These are phyloP conservation scores for Aspergillus sp. DNA, from an alignment of 2,329 filamentous ascomycete species.

Conservation along the genomic window DNA sequence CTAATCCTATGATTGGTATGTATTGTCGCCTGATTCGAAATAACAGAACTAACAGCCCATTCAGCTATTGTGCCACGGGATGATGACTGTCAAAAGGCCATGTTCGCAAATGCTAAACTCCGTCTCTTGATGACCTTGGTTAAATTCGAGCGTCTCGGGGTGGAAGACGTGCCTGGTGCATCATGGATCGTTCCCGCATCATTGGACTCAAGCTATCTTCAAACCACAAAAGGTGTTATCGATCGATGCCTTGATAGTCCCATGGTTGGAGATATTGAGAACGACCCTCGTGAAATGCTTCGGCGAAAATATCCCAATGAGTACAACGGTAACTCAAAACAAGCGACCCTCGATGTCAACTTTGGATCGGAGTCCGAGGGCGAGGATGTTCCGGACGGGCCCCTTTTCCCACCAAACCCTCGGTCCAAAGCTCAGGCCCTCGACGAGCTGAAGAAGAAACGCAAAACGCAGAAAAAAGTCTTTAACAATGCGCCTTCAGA, in stretches of 20 bases:
- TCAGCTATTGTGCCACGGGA: conserved; percentile 63
- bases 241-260: conserved; percentile 77
- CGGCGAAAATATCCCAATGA: conserved; percentile 62
- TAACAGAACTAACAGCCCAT: background rate
- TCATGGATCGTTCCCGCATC: conserved; percentile 73
- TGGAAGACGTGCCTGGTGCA: conserved; percentile 72
- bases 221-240: conserved; percentile 69
- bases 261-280: conserved; percentile 72
- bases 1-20: conserved; percentile 48
- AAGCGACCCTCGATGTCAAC: conserved; percentile 49
- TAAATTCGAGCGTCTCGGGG: conserved; percentile 65
- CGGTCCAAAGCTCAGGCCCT: conserved; percentile 52
- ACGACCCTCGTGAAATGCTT: conserved; percentile 74
- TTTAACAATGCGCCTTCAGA: conserved; percentile 59
- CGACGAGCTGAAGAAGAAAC: conserved; percentile 60
- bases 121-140: conserved; percentile 78
- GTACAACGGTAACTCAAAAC: conserved; percentile 27
- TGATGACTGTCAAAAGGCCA: conserved; percentile 65
- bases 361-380: conserved; percentile 72
- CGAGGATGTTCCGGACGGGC: conserved; percentile 55
- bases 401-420: conserved; percentile 64
- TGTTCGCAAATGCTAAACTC: conserved; percentile 87
- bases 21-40: conserved; percentile 13
- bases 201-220: conserved; percentile 64
- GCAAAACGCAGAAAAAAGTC: conserved; percentile 51